Conservation (phyloP, 495 filamentous ascomycete genomes). For the Acidiella bohemica region DNA sequence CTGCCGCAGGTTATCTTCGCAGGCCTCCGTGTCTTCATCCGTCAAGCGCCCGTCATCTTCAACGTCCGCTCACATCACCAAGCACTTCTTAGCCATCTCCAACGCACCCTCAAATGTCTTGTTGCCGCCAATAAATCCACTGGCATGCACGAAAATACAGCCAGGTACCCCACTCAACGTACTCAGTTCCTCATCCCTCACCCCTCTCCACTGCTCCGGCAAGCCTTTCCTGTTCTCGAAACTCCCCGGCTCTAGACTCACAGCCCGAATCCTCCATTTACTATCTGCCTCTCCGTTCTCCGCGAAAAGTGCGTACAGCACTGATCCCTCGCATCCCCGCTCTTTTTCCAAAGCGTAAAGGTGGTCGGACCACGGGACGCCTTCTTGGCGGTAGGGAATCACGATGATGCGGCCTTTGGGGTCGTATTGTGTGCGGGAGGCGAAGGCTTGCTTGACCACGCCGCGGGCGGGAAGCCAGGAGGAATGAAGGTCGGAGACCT, state of each 20-base stretch:
- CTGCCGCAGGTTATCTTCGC: too few species aligned
- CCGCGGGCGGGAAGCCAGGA: constrained; percentile 83
- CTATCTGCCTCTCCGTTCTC: constrained; percentile 55
- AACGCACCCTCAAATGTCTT: constrained; percentile 79
- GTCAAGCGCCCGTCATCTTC: too few species aligned
- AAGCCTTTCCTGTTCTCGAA: constrained; percentile 83
- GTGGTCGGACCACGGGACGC: constrained; percentile 91
- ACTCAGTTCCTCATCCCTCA: constrained; percentile 72
- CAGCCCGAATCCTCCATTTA: constrained; percentile 88
- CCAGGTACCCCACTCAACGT: constrained; percentile 58
- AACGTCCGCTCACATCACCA: constrained; percentile 36
- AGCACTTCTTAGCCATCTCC: constrained; percentile 68
- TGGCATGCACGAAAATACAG: constrained; percentile 83
- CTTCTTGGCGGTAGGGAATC: constrained; percentile 42
- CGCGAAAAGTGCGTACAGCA: constrained; percentile 88
- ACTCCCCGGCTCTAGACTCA: constrained; percentile 62
- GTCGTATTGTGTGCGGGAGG: constrained; percentile 49
- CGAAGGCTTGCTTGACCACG: constrained; percentile 59
- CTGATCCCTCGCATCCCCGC: constrained; percentile 37
- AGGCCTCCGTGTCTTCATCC: too few species aligned
- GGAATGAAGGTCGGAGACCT: constrained; percentile 53
- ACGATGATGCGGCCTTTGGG: constrained; percentile 66
- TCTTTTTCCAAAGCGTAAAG: constrained; percentile 72
- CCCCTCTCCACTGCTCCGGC: constrained; percentile 80
- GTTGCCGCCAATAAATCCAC: constrained; percentile 92